phyloP scores from a whole-genome alignment of 805 yeast genomes.

The Metschnikowia peoriensis region DNA sequence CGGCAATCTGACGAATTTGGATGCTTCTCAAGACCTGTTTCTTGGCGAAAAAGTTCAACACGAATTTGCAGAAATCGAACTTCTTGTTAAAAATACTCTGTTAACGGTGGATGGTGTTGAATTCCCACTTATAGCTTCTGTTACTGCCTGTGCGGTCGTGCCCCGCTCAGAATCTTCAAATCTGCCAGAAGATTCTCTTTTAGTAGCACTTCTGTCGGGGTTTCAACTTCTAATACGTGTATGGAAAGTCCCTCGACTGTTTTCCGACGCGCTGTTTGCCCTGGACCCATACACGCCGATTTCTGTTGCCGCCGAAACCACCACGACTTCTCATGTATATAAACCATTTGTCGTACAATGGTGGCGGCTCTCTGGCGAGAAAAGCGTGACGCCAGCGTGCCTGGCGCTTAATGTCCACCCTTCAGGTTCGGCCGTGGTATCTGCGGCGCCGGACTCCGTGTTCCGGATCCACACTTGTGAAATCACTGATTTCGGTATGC shows the following conservation, averaged over 20 bases:
- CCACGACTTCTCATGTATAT: conserved; percentile 21
- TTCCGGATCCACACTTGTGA: conserved; percentile 40
- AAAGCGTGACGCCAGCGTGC: conserved; percentile 23
- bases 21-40: conserved; percentile 2
- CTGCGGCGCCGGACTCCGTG: conserved; percentile 34
- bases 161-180: conserved; percentile 10
- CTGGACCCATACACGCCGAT: conserved; percentile 13
- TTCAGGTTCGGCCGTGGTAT: conserved; percentile 38
- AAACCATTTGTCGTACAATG: conserved; percentile 50
- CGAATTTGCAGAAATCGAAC: conserved; percentile 16
- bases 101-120: conserved; percentile 29
- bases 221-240: conserved; percentile 39
- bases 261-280: conserved; percentile 22
- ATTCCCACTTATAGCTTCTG: conserved; percentile 30
- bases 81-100: conserved; percentile 34
- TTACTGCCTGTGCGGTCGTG: conserved; percentile 32
- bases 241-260: conserved; percentile 33
- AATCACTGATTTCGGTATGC: conserved; percentile 36
- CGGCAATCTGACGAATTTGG: neutral
- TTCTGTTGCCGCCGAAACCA: conserved; percentile 12
- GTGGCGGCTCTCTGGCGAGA: conserved; percentile 38
- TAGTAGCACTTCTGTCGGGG: conserved; percentile 41
- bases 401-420: conserved; percentile 32
- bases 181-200: conserved; percentile 34
- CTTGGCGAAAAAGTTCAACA: conserved; percentile 6